These are phyloP conservation scores for Xenoacremonium recifei DNA, from an alignment of 2,329 filamentous ascomycete genomes.

Conservation along the genomic window DNA sequence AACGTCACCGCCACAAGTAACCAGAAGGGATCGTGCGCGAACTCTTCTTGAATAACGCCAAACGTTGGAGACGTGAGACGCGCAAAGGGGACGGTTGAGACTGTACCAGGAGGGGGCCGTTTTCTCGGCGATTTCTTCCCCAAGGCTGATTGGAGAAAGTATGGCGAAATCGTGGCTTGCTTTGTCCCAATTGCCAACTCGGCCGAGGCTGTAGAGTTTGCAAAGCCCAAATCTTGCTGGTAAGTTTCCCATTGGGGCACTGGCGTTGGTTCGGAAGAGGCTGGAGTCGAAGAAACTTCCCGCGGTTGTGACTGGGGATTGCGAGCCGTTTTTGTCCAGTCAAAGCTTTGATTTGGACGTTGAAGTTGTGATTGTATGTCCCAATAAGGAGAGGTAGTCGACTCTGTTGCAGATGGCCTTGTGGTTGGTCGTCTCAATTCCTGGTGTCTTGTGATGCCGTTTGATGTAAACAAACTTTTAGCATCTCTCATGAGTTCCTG, in stretches of 20 bases:
- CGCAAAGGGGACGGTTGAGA: constrained; percentile 65
- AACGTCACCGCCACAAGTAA: constrained; percentile 82
- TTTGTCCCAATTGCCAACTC: constrained; percentile 6
- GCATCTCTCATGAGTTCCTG: no score
- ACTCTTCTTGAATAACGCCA: constrained; percentile 80
- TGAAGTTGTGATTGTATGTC: constrained; percentile 16
- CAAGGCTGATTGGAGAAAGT: constrained; percentile 24
- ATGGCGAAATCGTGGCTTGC: constrained; percentile 28
- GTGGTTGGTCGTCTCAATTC: constrained; percentile 4
- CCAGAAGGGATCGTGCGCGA: constrained; percentile 73
- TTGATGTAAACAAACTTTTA: no score
- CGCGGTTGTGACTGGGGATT: constrained; percentile 2
- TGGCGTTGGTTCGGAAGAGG: not conserved
- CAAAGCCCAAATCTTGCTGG: constrained; percentile 1
- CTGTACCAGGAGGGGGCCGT: constrained; percentile 40
- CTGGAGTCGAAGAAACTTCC: not conserved
- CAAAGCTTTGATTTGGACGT: constrained; percentile 11
- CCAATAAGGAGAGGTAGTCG: constrained; percentile 31
- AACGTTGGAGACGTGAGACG: constrained; percentile 62
- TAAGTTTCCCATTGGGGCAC: not conserved
- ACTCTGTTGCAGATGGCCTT: no score
- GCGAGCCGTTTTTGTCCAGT: constrained; percentile 10
- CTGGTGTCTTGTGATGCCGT: no score
- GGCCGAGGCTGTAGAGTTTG: no score
- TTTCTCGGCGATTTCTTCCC: constrained; percentile 19